Evolutionary conservation across 2,329 filamentous ascomycete genomes (phyloP).

Genomic region (Fusarium foetens): DNA sequence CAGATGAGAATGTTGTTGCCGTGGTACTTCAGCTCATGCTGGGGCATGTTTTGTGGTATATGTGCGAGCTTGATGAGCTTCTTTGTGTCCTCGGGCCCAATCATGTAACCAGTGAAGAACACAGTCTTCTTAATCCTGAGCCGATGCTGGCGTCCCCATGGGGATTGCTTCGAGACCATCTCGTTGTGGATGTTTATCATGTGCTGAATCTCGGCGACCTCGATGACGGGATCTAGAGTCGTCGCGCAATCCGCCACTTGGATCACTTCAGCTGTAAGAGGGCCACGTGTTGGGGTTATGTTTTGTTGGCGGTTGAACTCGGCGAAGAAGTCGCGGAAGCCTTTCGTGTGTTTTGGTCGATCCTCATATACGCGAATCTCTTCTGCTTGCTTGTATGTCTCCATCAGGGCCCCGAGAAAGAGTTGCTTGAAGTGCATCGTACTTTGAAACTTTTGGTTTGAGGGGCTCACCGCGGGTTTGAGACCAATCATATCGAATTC

Average conservation of each 20-base stretch:
- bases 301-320: conserved; percentile 74
- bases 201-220: conserved; percentile 85
- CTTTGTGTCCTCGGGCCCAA: conserved; percentile 76
- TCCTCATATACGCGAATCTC: conserved; percentile 83
- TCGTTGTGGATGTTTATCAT: conserved; percentile 90
- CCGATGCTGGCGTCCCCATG: conserved; percentile 52
- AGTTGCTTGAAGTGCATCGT: conserved; percentile 95
- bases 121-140: conserved; percentile 86
- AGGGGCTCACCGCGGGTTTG: conserved; percentile 85
- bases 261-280: conserved; percentile 82
- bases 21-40: conserved; percentile 80
- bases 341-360: conserved; percentile 74
- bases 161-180: conserved; percentile 50
- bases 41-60: conserved; percentile 69
- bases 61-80: conserved; percentile 76
- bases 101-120: conserved; percentile 92
- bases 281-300: conserved; percentile 64
- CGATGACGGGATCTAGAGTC: conserved; percentile 78
- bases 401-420: conserved; percentile 81
- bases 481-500: conserved; percentile 89
- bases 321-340: conserved; percentile 85
- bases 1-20: conserved; percentile 94
- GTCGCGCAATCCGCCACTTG: conserved; percentile 83
- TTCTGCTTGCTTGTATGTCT: conserved; percentile 85
- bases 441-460: conserved; percentile 78